Base-by-base conservation (phyloP, 495 filamentous ascomycete genomes). In the Venustampulla echinocandica region DNA sequence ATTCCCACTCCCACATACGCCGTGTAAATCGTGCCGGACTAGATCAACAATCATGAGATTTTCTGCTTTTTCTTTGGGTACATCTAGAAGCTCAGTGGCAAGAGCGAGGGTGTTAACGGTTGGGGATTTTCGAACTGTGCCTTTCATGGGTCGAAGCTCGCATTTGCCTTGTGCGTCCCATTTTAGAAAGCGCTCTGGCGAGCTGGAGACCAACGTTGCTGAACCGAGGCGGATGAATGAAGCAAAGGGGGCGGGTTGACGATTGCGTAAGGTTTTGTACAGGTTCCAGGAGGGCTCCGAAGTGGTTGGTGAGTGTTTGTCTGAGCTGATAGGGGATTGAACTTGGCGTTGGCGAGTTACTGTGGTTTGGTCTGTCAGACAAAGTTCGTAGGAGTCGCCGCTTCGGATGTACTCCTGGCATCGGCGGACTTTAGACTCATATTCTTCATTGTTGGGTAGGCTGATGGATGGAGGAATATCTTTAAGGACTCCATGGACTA, bases 1-100 rank as follows among this genome's bases (percentile, higher is more conserved):
- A 42, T 78, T 73, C 0, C 81, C 82, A 3, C 81, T 70, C 4
- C 84, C 82, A 45, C 81, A 83, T 24, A 94, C 80, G 27, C 80
- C 77, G 61, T 90, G 85, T 17, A 98, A 69, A 62, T 98, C 92
- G 59, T 96, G 90, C 0, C 90, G 75, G 22, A 95, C 88, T 4
- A 98, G 70, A 65, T 96, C 92, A 1, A 95, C 88, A 49, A 98
- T 96, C 92, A 98, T 98, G 5, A 98, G 76, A 57, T 96, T 96
- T 65, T 98, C 92, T 10, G 92, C 90, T 56, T 81, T 82, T 58
- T 96, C 92, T 59, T 98, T 98, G 10, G 82, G 80, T 1, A 83
- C 74, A 40, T 80, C 70, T 3, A 95, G 75, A 48, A 89, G 76
- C 30, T 62, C 61, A 30, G 76, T 77, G 11, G 90, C 90, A 52